phyloP scores from a whole-genome alignment of 495 filamentous ascomycete species.

The Endocarpon pusillum region DNA sequence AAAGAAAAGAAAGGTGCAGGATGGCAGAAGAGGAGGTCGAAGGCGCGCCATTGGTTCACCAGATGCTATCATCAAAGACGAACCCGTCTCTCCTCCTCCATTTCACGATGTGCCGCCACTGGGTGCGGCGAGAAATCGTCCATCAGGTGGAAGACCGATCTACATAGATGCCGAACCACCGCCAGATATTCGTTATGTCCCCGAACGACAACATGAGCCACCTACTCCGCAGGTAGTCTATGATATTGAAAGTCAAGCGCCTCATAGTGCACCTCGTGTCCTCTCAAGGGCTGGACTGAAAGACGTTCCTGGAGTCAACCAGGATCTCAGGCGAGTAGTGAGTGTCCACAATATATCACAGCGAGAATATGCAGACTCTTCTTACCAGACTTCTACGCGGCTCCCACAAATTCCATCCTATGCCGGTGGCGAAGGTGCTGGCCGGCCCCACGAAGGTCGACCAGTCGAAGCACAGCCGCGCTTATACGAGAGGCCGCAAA shows the following conservation, averaged over 20 bases:
- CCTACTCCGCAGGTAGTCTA: slow-evolving; percentile 17
- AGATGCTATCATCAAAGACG: slow-evolving; percentile 62
- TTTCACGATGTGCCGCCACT: slow-evolving; percentile 35
- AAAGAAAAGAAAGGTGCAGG: slow-evolving; percentile 30
- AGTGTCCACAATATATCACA: slow-evolving; percentile 34
- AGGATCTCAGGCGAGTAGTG: slow-evolving; percentile 42
- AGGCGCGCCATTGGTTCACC: slow-evolving; percentile 17
- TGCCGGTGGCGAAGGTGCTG: slow-evolving; percentile 38
- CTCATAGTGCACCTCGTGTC: neutral
- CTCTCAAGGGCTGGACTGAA: slow-evolving; percentile 20
- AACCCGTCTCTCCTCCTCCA: slow-evolving; percentile 71
- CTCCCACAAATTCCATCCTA: slow-evolving; percentile 52
- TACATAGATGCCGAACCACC: slow-evolving; percentile 33
- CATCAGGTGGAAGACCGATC: slow-evolving; percentile 27
- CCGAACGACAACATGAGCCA: slow-evolving; percentile 20
- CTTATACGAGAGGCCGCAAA: slow-evolving; percentile 41
- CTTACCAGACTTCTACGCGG: slow-evolving; percentile 27
- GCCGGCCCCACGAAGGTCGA: too few species aligned
- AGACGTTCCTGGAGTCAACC: too few species aligned
- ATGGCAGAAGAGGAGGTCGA: slow-evolving; percentile 15
- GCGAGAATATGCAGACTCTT: slow-evolving; percentile 21
- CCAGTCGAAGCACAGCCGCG: slow-evolving; percentile 25
- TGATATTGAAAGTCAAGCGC: slow-evolving; percentile 18
- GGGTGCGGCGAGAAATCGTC: slow-evolving; percentile 18
- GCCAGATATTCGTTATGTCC: slow-evolving; percentile 18